Evolutionary conservation across 1,139 yeast genomes (phyloP), one percentile per base, ranked within the genome.

Genomic region (Blastobotrys aristatus): DNA sequence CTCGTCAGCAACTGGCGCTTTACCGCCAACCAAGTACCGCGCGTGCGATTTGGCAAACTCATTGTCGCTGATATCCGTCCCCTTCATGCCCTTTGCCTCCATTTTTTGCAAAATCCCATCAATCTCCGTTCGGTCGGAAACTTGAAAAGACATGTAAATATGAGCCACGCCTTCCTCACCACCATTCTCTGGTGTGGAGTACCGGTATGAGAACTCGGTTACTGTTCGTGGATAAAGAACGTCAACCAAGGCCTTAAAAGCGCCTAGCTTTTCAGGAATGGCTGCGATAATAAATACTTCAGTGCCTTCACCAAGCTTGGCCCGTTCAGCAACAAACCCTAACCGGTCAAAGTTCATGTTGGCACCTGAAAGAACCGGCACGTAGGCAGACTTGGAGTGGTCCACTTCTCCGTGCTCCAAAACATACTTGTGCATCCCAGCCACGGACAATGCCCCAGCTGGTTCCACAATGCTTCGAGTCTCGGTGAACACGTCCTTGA

Each of bases 21-120:
- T 81, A 49, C 98, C 98, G 50, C 98, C 98, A 24, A 92, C 95
- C 54, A 92, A 73, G 65, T 94, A 94, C 65, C 99, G 79, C 36
- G 97, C 97, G 61, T 92, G 99, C 20, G 92, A 79, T 67, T 92
- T 92, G 38, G 98, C 98, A 71, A 92, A 76, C 66, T 90, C 97
- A 63, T 92, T 89, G 51, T 84, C 86, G 16, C 96, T 85, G 48
- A 94, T 84, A 60, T 92, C 97, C 48, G 77, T 74, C 5, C 88
- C 95, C 40, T 68, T 37, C 62, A 65, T 62, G 22, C 68, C 71
- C 2, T 57, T 52, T n/a, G 65, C 67, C 27, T 66, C 66, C 50
- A 79, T 59, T 42, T 70, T 69, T 43, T 67, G 67, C 49, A 69
- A 59, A 14, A 78, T 73, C 50, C 67, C 73, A 13, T 71, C 64